Evolutionary conservation across 2,329 filamentous ascomycete genomes (phyloP).

Genomic region (Phaeosphaeriaceae sp.): DNA sequence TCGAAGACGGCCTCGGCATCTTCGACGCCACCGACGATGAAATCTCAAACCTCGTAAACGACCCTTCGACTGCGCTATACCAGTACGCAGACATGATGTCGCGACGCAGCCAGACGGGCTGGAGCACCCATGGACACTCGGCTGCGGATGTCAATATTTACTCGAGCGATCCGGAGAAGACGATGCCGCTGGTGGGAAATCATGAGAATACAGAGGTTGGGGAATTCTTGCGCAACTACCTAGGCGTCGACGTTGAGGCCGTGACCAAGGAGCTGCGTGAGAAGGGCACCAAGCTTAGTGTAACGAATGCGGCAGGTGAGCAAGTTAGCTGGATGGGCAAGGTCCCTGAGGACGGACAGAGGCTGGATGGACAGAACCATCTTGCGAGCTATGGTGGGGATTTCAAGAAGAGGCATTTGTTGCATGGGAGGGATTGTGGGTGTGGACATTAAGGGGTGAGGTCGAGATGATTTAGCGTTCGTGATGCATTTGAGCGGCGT

Average conservation of each 20-base stretch:
- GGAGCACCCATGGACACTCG: constrained; percentile 88
- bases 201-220: constrained; percentile 96
- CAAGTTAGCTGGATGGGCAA: constrained; percentile 54
- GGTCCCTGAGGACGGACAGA: constrained; percentile 50
- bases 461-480: background rate
- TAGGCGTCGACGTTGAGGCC: constrained; percentile 78
- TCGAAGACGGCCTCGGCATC: constrained; percentile 78
- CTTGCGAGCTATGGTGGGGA: constrained; percentile 48
- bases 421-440: constrained; percentile 38
- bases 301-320: constrained; percentile 33
- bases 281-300: constrained; percentile 54
- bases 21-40: constrained; percentile 75
- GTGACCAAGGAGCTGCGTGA: constrained; percentile 79
- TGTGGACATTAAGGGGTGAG: constrained; percentile 35
- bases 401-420: constrained; percentile 42
- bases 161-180: constrained; percentile 70
- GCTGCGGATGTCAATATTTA: constrained; percentile 98
- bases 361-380: constrained; percentile 58
- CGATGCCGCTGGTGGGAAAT: constrained; percentile 77
- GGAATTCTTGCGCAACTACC: constrained; percentile 78
- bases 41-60: constrained; percentile 69
- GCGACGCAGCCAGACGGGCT: constrained; percentile 86
- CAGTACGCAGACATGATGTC: constrained; percentile 86
- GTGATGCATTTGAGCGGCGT: background rate
- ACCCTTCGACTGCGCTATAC: constrained; percentile 65